Evolutionary conservation across 129 eudicot genomes (phyloP).

Genomic region (Logfia minima): DNA sequence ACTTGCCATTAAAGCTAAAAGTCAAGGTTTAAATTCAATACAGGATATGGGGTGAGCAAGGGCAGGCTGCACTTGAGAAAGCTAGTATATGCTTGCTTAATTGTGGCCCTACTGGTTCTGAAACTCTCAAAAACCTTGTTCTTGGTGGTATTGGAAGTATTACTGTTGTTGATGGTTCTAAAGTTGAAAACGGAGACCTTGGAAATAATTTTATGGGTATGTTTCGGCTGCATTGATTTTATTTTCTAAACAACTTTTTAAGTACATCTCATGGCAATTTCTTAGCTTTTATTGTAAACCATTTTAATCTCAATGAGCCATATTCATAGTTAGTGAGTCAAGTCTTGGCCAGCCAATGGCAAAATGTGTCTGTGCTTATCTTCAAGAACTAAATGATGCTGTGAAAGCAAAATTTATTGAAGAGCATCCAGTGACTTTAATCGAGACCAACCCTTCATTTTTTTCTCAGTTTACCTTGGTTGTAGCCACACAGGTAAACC

Average conservation of each 20-base stretch:
- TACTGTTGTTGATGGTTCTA: conserved; percentile 90
- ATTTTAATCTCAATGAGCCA: neutral
- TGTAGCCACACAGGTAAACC: conserved; percentile 85
- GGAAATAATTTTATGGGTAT: conserved; percentile 95
- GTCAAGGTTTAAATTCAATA: conserved; percentile 5
- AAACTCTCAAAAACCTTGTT: conserved; percentile 86
- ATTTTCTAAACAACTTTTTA: neutral
- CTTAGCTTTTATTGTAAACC: conserved; percentile 10
- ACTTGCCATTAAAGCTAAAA: neutral
- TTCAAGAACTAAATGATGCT: conserved; percentile 95
- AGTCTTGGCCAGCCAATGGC: conserved; percentile 91
- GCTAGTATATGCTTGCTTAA: conserved; percentile 93
- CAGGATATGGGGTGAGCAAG: conserved; percentile 99
- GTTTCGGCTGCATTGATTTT: conserved; percentile 3
- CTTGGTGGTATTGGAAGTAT: conserved; percentile 98
- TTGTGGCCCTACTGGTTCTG: conserved; percentile 98
- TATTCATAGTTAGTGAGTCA: conserved; percentile 67
- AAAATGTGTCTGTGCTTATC: conserved; percentile 81
- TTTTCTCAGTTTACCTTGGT: conserved; percentile 92
- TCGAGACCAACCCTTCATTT: conserved; percentile 82
- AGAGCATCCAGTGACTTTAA: conserved; percentile 76
- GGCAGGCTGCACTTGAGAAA: conserved; percentile 93
- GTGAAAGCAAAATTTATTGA: conserved; percentile 91
- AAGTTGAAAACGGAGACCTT: conserved; percentile 84
- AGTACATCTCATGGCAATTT: neutral